Percentiles rank a stretch among this genome's conserved stretches.
These are phyloP conservation scores for Monsonia emarginata DNA, from an alignment of 441 rosid genomes.

Conservation along the genomic window DNA sequence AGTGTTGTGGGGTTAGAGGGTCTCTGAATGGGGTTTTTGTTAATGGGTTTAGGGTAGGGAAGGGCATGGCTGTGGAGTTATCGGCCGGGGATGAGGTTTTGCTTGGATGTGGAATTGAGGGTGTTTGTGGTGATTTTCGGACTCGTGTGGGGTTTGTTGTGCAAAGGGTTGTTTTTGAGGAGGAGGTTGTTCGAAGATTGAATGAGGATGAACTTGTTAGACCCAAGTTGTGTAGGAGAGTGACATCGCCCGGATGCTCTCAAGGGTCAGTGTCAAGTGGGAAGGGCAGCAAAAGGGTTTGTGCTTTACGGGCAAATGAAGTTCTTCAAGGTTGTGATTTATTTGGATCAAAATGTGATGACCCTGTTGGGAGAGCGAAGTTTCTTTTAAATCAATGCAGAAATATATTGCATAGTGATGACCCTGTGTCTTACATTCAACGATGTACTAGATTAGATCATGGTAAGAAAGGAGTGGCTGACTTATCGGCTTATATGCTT, in stretches of 20 bases:
- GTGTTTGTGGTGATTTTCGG: conserved; percentile 24
- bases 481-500: conserved; percentile 9
- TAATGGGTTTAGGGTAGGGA: conserved; percentile 41
- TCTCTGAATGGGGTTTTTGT: conserved; percentile 59
- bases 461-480: conserved; percentile 19
- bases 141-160: conserved; percentile 45
- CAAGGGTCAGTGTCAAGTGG: conserved; percentile 49
- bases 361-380: conserved; percentile 29
- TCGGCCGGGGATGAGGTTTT: conserved; percentile 60
- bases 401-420: conserved; percentile 42
- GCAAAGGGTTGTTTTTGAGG: conserved; percentile 36
- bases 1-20: conserved; percentile 18
- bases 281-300: conserved; percentile 59
- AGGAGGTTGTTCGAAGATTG: conserved; percentile 23
- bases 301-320: conserved; percentile 38
- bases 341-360: conserved; percentile 18
- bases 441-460: conserved; percentile 24
- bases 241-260: conserved; percentile 28
- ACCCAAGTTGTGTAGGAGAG: conserved; percentile 20
- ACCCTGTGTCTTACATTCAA: conserved; percentile 46
- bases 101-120: conserved; percentile 43
- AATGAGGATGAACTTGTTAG: conserved; percentile 21
- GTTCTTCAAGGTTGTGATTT: conserved; percentile 18
- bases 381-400: conserved; percentile 41
- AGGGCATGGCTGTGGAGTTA: conserved; percentile 36